These are phyloP conservation scores for Daldinia concentrica DNA, from an alignment of 495 filamentous ascomycete genomes.

Conservation along the genomic window DNA sequence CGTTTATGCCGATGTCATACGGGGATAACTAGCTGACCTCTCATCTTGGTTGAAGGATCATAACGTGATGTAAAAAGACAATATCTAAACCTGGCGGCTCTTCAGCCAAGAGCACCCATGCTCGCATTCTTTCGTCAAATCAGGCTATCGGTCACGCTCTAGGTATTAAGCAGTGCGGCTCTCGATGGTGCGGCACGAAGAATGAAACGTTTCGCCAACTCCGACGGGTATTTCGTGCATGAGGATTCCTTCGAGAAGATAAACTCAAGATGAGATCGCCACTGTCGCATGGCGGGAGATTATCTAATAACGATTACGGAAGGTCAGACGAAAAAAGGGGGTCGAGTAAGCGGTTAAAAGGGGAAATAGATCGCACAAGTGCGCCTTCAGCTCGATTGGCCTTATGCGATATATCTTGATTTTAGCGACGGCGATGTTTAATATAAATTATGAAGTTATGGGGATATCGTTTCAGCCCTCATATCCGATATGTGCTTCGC, in stretches of 20 bases:
- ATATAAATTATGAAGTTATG: slow-evolving; percentile 2
- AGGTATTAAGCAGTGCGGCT: not conserved
- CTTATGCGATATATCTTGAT: not conserved
- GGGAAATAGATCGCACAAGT: slow-evolving; percentile 2
- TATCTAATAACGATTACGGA: not conserved
- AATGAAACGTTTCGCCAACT: slow-evolving; percentile 21
- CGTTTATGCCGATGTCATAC: not conserved
- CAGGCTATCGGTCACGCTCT: not conserved
- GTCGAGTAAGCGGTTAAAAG: slow-evolving; percentile 19
- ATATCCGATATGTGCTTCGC: not conserved
- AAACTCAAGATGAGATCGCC: not conserved
- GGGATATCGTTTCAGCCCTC: not conserved
- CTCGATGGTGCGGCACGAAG: not conserved
- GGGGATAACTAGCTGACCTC: not conserved
- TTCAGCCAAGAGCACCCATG: not conserved
- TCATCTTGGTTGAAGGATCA: slow-evolving; percentile 4
- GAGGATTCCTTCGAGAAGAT: not conserved
- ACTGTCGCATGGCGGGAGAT: not conserved
- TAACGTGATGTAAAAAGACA: not conserved
- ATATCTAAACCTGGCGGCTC: not conserved
- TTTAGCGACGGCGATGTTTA: not conserved
- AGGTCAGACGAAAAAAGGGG: slow-evolving; percentile 5
- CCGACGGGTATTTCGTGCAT: not conserved
- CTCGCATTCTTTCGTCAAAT: slow-evolving; percentile 2
- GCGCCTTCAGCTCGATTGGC: not conserved